phyloP scores from a whole-genome alignment of 148 eudicot species.

The Vaccinium corymbosum region DNA sequence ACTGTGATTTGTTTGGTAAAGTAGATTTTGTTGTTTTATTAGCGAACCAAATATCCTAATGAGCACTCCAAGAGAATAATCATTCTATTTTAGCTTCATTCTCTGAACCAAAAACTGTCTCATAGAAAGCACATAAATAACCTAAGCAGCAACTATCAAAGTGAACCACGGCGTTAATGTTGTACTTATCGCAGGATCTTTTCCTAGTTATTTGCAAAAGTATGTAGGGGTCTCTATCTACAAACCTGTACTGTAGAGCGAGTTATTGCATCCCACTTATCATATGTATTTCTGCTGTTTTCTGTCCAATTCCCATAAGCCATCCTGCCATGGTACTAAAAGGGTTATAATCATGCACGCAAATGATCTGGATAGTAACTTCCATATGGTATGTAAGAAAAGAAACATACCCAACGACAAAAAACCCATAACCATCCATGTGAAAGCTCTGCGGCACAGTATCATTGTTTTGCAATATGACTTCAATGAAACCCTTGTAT shows the following conservation, averaged over 20 bases:
- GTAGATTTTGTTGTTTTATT: too few relatives aligned
- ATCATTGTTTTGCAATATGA: conserved; percentile 86
- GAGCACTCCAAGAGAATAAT: too few relatives aligned
- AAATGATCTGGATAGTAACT: background rate
- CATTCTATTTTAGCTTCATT: too few relatives aligned
- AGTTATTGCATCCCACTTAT: conserved; percentile 89
- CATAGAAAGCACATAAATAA: too few relatives aligned
- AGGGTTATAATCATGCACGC: background rate
- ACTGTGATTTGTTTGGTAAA: background rate
- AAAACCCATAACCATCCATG: conserved; percentile 78
- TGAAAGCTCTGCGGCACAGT: conserved; percentile 84
- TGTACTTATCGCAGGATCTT: background rate
- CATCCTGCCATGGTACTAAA: conserved; percentile 51
- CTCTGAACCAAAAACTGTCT: too few relatives aligned
- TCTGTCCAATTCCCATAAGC: conserved; percentile 83
- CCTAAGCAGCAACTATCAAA: too few relatives aligned
- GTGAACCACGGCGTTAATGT: too few relatives aligned
- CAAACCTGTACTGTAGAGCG: conserved; percentile 83
- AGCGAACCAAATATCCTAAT: too few relatives aligned
- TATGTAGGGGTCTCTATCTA: background rate
- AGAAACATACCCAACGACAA: conserved; percentile 82
- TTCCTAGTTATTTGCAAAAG: background rate
- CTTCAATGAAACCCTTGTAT: conserved; percentile 75
- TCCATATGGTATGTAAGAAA: background rate
- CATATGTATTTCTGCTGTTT: conserved; percentile 60